Base-by-base conservation (phyloP, 306 rosid species). In the Cucurbita pepo region DNA sequence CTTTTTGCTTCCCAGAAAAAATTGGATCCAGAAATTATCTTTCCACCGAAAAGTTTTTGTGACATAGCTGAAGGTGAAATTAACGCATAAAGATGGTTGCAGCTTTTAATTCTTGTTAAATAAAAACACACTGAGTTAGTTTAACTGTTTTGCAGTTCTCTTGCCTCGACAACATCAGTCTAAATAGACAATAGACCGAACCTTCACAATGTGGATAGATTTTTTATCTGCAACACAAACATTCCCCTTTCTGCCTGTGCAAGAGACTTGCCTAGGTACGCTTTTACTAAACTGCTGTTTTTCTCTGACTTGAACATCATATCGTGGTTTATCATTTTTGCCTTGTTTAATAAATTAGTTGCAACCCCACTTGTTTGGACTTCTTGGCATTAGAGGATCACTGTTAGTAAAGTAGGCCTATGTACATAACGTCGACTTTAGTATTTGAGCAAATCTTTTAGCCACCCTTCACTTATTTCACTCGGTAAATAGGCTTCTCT, bases 21-120 rank as follows among this genome's bases (percentile, higher is more conserved):
- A 62, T 11, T 57, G 69, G 79, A 86, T 50, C 93, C 89, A 1
- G 90, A 79, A 77, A 54, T 69, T 10, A 72, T 95, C 52, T 95
- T 91, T 74, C 87, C 87, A 19, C 87, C 43, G 19, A 79, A 83
- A 56, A 89, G 92, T 72, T 91, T 84, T 80, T 85, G 89, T 77
- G 56, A 79, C 56, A 74, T 91, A 74, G 77, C 72, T 13, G 88
- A 95, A 88, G 99, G 99, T 95, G 69, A 61, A 72, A 56, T 55
- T 37, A n/a, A 53, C 5, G 13, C 38, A 15, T 34, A 15, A 30
- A 69, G 57, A 48, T 69, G 59, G 44, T 16, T 69, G 59, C 74
- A 15, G 30, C 45, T 51, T 69, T 3, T 55, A 63, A 7, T 34
- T 19, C 40, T 45, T 50, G 47, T 11, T 56, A 55, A 75, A 19